Base-by-base conservation (phyloP, 208 protist species). In the Vickermania spadyakhi region DNA sequence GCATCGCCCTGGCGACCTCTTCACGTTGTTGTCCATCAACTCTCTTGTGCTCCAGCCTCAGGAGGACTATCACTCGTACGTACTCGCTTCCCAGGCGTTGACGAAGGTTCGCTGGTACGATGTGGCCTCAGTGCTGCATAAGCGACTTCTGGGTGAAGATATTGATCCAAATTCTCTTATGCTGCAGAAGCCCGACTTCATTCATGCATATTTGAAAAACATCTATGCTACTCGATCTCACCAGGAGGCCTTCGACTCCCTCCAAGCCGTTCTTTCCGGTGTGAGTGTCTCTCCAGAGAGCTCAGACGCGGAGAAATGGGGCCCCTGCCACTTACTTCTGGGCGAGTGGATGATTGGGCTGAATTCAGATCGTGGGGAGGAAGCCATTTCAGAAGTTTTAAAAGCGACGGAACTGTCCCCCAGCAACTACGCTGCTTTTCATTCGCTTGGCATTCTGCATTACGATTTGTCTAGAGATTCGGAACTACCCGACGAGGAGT, bases 11-110 rank as follows among this genome's bases (percentile, higher is more conserved):
- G 84, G 92, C 31, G 77, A 93, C 56, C 94, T 98, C 75, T 89
- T 97, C 66, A 86, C 93, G 14, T 77, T 99, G 25, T 75, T 99
- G 14, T 81, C 94, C 4, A 93, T 99, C 50, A 96, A 96, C 41
- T 92, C 88, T 2, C 82, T 99, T 1, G 97, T 98, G 11, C 56
- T 99, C 21, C 55, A 69, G 1, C 94, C 96, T 5, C 50, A 90
- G 22, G 77, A 98, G 53, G 93, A 99, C 53, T 52, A 94, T 28
- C 66, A 84, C n/a, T 93, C 86, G 28, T 97, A 98, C 77, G 77
- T 99, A 29, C 94, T 98, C 50, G 99, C 97, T 58, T 89, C 97
- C 27, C 73, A 79, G 3, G 62, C 94, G 13, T 86, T 97, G 64
- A 81, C 89, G 27, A 96, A 86, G 57, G 63, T 64, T 26, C 84